Evolutionary conservation across 371 early-diverging fungal species (phyloP).

Genomic region (Funneliformis caledonium): DNA sequence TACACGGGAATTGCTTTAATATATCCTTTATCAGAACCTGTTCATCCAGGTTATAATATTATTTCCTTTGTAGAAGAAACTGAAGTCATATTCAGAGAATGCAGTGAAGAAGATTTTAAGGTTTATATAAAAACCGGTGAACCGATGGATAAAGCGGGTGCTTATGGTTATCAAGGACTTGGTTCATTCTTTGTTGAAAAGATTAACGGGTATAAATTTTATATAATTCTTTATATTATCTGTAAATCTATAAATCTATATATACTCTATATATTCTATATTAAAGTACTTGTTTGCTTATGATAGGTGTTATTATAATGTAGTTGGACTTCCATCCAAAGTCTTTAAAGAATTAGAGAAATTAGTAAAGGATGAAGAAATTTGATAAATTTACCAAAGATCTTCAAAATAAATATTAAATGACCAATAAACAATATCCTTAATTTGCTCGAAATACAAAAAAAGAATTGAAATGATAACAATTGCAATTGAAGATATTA

Average conservation of each 20-base stretch:
- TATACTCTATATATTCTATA: neutral
- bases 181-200: slow-evolving; percentile 74
- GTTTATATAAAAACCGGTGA: slow-evolving; percentile 75
- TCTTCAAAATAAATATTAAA: neutral
- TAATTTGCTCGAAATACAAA: neutral
- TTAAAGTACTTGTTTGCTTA: neutral
- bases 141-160: slow-evolving; percentile 81
- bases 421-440: neutral
- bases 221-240: neutral
- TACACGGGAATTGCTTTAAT: slow-evolving; percentile 69
- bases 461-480: neutral
- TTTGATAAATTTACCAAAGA: neutral
- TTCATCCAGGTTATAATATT: slow-evolving; percentile 42
- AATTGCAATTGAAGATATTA: neutral
- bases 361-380: neutral
- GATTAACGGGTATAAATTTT: slow-evolving; percentile 74
- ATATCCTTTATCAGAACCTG: slow-evolving; percentile 40
- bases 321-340: slow-evolving; percentile 37
- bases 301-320: slow-evolving; percentile 46
- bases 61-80: slow-evolving; percentile 56
- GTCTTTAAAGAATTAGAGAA: slow-evolving; percentile 18
- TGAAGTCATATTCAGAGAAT: slow-evolving; percentile 49
- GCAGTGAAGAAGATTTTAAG: slow-evolving; percentile 56
- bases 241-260: neutral
- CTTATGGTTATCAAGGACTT: slow-evolving; percentile 83